These are phyloP conservation scores for Corymbia citriodora DNA, from an alignment of 441 rosid genomes.

Conservation along the genomic window DNA sequence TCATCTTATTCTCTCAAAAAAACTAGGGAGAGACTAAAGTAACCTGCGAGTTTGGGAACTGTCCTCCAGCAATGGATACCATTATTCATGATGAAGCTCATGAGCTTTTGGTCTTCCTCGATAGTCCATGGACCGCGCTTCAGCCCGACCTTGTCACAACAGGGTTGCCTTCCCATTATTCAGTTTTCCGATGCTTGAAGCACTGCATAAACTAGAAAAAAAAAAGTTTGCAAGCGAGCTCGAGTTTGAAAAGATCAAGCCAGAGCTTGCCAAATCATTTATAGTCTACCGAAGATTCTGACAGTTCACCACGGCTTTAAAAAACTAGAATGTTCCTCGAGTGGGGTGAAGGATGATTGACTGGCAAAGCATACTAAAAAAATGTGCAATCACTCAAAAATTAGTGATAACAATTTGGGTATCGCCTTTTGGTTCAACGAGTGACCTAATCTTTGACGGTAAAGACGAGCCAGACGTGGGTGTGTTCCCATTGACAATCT, in stretches of 20 bases:
- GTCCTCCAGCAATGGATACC: slow-evolving; percentile 94
- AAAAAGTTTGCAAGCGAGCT: not conserved
- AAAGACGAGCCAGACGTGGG: slow-evolving; percentile 29
- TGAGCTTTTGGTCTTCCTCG: slow-evolving; percentile 89
- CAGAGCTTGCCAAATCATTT: not conserved
- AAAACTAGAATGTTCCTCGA: slow-evolving; percentile 13
- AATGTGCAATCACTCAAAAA: not conserved
- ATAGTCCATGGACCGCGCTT: slow-evolving; percentile 95
- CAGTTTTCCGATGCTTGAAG: not conserved
- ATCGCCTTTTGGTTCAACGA: slow-evolving; percentile 18
- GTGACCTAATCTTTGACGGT: not conserved
- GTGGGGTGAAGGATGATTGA: slow-evolving; percentile 40
- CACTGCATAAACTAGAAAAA: not conserved
- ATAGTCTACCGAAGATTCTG: not conserved
- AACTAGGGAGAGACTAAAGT: not conserved
- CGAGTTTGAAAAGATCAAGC: not conserved
- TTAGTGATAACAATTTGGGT: slow-evolving; percentile 13
- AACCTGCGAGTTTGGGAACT: slow-evolving; percentile 93
- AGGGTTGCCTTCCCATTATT: slow-evolving; percentile 93
- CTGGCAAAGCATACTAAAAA: not conserved
- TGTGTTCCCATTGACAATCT: slow-evolving; percentile 32
- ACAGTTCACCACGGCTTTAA: slow-evolving; percentile 1
- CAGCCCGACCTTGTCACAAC: slow-evolving; percentile 86
- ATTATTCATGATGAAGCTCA: slow-evolving; percentile 68
- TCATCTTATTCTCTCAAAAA: not conserved